phyloP scores from a whole-genome alignment of 768 basidiomycete genomes.

The Calocybe cyanea region DNA sequence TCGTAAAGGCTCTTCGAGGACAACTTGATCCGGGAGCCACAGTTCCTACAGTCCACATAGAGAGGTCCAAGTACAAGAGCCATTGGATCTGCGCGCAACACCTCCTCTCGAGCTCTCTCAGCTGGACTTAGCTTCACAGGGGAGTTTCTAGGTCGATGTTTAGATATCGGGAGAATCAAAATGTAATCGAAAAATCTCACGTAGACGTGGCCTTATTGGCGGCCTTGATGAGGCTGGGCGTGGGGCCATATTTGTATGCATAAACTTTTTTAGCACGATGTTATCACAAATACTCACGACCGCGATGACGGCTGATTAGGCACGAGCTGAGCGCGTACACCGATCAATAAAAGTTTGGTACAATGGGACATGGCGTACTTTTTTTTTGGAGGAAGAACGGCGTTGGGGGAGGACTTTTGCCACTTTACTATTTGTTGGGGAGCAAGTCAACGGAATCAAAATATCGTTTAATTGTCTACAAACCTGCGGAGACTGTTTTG shows the following conservation, averaged over 20 bases:
- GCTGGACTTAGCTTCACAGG: slow-evolving; percentile 32
- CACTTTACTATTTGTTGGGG: not conserved
- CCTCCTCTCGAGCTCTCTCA: slow-evolving; percentile 47
- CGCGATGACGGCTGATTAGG: slow-evolving; percentile 44
- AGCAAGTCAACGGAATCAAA: slow-evolving; percentile 1
- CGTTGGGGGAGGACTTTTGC: slow-evolving; percentile 1
- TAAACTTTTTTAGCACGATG: slow-evolving; percentile 19
- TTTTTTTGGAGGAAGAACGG: slow-evolving; percentile 6
- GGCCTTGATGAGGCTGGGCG: slow-evolving; percentile 11
- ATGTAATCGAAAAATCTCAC: no score
- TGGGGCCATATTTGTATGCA: slow-evolving; percentile 27
- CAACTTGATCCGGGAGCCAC: slow-evolving; percentile 56
- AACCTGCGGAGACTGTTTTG: not conserved
- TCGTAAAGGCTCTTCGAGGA: slow-evolving; percentile 66
- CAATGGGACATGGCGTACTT: slow-evolving; percentile 9
- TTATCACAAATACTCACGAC: slow-evolving; percentile 39
- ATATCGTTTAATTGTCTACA: not conserved
- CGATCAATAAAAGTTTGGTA: not conserved
- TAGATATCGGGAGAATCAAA: no score
- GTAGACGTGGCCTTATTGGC: slow-evolving; percentile 2
- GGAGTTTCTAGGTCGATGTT: slow-evolving; percentile 2
- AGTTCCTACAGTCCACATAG: slow-evolving; percentile 52
- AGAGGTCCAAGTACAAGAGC: slow-evolving; percentile 47
- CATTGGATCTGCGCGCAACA: slow-evolving; percentile 49
- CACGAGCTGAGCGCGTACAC: slow-evolving; percentile 19